Conservation (phyloP, 306 rosid species). For the Cotoneaster glaucophyllus region DNA sequence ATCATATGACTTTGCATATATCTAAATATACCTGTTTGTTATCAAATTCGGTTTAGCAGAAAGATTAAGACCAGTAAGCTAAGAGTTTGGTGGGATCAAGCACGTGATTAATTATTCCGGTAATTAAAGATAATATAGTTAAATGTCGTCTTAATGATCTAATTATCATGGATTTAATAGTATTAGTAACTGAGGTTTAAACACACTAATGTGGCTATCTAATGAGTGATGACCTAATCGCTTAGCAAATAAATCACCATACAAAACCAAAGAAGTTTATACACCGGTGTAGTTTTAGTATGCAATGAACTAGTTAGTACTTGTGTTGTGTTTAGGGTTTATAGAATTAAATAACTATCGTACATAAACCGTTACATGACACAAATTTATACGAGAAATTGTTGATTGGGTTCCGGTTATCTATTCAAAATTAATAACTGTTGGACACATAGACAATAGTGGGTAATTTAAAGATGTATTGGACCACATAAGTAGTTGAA, state of each 20-base stretch:
- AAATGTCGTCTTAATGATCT: neutral
- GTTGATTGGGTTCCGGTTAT: no score
- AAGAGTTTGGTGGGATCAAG: conserved; percentile 8
- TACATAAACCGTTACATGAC: no score
- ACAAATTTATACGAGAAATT: no score
- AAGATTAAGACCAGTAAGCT: conserved; percentile 8
- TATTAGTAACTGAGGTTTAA: no score
- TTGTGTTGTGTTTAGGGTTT: no score
- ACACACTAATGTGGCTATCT: conserved; percentile 19
- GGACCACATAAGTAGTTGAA: no score
- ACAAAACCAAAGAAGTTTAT: neutral
- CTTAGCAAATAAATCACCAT: neutral
- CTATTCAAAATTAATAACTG: no score
- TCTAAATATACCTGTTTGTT: neutral
- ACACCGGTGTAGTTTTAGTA: neutral
- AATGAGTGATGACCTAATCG: neutral
- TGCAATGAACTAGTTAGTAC: neutral
- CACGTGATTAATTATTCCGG: conserved; percentile 17
- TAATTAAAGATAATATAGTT: conserved; percentile 15
- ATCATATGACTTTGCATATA: neutral
- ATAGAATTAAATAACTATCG: no score
- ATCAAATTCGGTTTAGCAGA: conserved; percentile 20
- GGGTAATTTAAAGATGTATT: no score
- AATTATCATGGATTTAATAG: no score
- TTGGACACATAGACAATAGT: no score